A percentile compares a stretch with the other conserved stretches of the same genome.
These are phyloP conservation scores for Termitomyces sp. DNA, from an alignment of 768 basidiomycete species.

Conservation along the genomic window DNA sequence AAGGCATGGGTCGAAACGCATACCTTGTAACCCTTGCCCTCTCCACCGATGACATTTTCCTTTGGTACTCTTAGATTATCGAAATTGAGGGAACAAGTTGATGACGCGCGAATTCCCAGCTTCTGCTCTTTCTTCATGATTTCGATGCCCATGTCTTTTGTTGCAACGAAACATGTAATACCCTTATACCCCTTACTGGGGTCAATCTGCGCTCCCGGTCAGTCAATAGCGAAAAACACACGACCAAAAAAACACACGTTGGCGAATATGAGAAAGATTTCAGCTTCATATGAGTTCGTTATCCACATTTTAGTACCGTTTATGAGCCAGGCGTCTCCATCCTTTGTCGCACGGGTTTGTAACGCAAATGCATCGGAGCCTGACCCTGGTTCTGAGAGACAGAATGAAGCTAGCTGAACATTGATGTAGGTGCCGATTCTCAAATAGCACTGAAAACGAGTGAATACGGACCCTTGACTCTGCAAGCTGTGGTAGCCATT, in stretches of 20 bases:
- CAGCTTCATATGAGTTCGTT: constrained; percentile 90
- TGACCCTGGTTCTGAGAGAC: constrained; percentile 86
- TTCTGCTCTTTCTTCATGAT: constrained; percentile 99
- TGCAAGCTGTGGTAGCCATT: constrained; percentile 82
- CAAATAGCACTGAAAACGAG: neutral
- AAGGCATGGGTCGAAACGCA: neutral
- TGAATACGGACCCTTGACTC: constrained; percentile 55
- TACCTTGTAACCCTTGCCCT: constrained; percentile 89
- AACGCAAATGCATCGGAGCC: constrained; percentile 98
- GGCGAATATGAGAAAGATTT: constrained; percentile 91
- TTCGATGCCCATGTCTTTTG: constrained; percentile 94
- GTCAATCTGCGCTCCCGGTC: constrained; percentile 49
- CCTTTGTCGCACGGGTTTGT: constrained; percentile 86
- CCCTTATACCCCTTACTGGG: constrained; percentile 97
- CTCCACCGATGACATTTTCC: constrained; percentile 89
- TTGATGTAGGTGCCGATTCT: neutral
- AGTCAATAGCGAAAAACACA: neutral
- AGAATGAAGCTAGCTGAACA: constrained; percentile 87
- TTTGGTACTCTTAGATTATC: constrained; percentile 83
- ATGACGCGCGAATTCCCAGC: constrained; percentile 92
- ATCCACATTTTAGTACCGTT: constrained; percentile 99
- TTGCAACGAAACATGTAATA: constrained; percentile 95
- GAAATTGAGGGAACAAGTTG: constrained; percentile 91
- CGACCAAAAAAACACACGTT: constrained; percentile 48
- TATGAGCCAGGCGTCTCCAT: constrained; percentile 79